These are phyloP conservation scores for Curvularia lunata DNA, from an alignment of 2,329 filamentous ascomycete genomes.

Conservation along the genomic window DNA sequence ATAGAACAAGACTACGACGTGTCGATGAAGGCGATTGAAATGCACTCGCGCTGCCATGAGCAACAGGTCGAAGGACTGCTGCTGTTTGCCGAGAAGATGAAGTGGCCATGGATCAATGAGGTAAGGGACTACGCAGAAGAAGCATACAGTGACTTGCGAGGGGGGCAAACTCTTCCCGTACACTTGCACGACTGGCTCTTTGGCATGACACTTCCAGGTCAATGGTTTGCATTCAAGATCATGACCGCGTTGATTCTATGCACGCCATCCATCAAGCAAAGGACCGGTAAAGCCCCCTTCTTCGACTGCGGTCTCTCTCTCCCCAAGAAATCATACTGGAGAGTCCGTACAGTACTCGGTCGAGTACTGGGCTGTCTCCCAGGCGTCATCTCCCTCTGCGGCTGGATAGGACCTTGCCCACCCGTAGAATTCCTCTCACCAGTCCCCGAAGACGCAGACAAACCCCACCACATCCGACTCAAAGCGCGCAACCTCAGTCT, in stretches of 20 bases:
- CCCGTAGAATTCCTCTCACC: not conserved
- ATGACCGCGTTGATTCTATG: not conserved
- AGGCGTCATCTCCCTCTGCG: not conserved
- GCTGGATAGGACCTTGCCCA: not conserved
- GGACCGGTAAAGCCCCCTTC: not conserved
- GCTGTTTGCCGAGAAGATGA: not conserved
- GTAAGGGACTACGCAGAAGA: constrained; percentile 1
- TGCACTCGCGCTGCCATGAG: constrained; percentile 2
- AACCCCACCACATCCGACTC: not conserved
- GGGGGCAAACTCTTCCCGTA: not conserved
- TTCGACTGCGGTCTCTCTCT: not conserved
- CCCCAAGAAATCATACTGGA: constrained; percentile 1
- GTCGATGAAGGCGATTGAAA: not conserved
- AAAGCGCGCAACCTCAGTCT: not conserved
- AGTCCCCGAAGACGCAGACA: not conserved
- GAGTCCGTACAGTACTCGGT: not conserved
- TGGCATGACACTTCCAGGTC: not conserved
- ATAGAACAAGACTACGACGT: not conserved
- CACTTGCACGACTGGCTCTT: constrained; percentile 1
- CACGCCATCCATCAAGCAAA: not conserved
- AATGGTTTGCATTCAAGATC: constrained; percentile 2
- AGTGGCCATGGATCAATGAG: constrained; percentile 2
- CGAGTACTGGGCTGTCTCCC: not conserved
- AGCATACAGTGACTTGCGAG: not conserved
- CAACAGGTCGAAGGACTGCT: constrained; percentile 1